Evolutionary conservation across 331 rosid genomes (phyloP), one percentile per base, ranked within the genome.

Genomic region (Cydonia oblonga): DNA sequence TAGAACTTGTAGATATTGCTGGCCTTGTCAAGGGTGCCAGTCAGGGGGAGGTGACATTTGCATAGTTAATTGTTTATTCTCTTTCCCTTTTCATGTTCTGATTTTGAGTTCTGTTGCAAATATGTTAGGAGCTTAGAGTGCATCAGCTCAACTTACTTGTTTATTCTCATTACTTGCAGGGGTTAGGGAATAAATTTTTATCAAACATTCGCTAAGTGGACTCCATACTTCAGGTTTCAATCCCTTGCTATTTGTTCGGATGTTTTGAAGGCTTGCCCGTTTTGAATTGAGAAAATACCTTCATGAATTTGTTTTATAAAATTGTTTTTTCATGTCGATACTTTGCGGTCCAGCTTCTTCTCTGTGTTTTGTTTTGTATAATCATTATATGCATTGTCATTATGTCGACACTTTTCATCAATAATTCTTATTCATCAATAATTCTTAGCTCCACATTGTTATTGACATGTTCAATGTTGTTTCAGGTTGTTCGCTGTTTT

Each of bases 1-100:
- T 93, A 58, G 98, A 95, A 80, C 89, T 95, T 76, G 96, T 95
- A 54, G 98, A 95, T 86, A 91, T 91, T 81, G 97, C 97, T 77
- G 98, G 98, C 69, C 92, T 93, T 78, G 97, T 95, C 69, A 91
- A 91, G 84, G 96, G 98, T 77, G 98, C 96, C 69, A 91, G 97
- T 78, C 93, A 91, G 76, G 99, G 98, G 80, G 96, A 95, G 93
- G 98, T 95, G 33, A 76, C 12, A 76, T 70, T 40, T 76, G 71
- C 63, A 8, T 64, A 4, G 23, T 63, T 68, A 23, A 3, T 25
- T 76, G 58, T 46, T 65, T 58, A 57, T 65, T 70, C 24, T 56
- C 59, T 19, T 59, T 68, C 53, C 69, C n/a, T 73, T 44, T 33
- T 64, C 62, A 38, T 35, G 15, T 25, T 23, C 9, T 33, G 18